Evolutionary conservation across 1,284 basidiomycete genomes (phyloP), one percentile per base, ranked within the genome.

Genomic region (Puccinia polysora): DNA sequence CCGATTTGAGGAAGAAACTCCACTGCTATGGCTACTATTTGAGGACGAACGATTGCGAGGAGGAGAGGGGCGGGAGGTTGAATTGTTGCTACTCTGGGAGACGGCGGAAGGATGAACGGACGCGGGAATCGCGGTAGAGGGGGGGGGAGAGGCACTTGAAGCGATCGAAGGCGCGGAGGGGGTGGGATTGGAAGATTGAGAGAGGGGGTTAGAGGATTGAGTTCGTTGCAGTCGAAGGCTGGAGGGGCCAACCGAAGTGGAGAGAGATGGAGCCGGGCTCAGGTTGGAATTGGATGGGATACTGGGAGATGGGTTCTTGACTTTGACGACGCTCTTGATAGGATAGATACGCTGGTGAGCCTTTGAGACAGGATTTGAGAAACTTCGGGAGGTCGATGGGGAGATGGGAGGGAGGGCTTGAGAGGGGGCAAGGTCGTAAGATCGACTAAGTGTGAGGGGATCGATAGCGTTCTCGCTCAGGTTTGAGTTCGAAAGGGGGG

Each of bases 251-350:
- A n/a, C n/a, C n/a, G n/a, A n/a, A n/a, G n/a, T n/a, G 53, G 5
- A 32, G 18, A 8, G 15, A 32, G 32, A 32, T 5, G 10, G 28
- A 32, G 53, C 15, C 5, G 4, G 3, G 23, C 28, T 56, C 28
- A 14, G 25, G 28, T 18, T 56, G 25, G 49, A 50, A 20, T 30
- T 34, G 53, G 34, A 18, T 6, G 14, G 32, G 28, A n/a, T 34
- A 32, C 28, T 7, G 53, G 30, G 28, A n/a, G 53, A 3, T 34
- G 25, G 53, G 32, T 34, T 56, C n/a, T 56, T 56, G 18, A 56
- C 32, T 12, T 56, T 56, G 32, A 56, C 53, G 53, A 56, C 4
- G n/a, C 28, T 32, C 32, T 56, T 56, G 53, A 56, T 56, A 12
- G 53, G 53, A 34, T 34, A 56, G 30, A 56, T 32, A 14, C 53